Evolutionary conservation across 176 grass and related monocot species (phyloP).

Genomic region (Coix lacrymajobi): DNA sequence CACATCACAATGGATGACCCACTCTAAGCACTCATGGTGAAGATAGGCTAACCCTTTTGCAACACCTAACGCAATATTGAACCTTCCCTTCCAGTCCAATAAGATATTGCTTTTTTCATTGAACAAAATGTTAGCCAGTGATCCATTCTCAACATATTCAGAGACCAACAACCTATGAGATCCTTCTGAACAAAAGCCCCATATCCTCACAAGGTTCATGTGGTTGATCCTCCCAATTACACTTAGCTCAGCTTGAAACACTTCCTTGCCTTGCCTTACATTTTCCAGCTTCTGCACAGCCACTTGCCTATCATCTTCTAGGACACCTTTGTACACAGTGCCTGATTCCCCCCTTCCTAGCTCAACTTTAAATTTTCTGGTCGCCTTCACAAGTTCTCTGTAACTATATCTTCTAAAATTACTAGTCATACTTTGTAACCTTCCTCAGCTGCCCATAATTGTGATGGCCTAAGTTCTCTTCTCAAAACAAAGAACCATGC

Average conservation of each 20-base stretch:
- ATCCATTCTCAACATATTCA: slow-evolving; percentile 46
- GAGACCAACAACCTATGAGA: slow-evolving; percentile 32
- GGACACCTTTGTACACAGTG: neutral
- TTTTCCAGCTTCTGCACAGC: slow-evolving; percentile 17
- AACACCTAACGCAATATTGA: neutral
- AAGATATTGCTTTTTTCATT: slow-evolving; percentile 1
- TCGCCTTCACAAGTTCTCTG: neutral
- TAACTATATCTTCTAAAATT: slow-evolving; percentile 43
- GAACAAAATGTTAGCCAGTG: slow-evolving; percentile 38
- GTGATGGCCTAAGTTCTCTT: slow-evolving; percentile 8
- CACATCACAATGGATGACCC: slow-evolving; percentile 49
- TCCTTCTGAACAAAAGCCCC: slow-evolving; percentile 39
- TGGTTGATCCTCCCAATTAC: slow-evolving; percentile 32
- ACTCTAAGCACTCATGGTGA: slow-evolving; percentile 46
- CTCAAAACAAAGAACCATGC: slow-evolving; percentile 37
- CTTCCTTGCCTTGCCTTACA: slow-evolving; percentile 12
- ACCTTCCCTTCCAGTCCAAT: slow-evolving; percentile 29
- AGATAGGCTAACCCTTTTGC: slow-evolving; percentile 47
- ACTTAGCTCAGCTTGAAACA: slow-evolving; percentile 23
- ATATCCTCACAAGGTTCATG: slow-evolving; percentile 44
- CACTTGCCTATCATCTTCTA: neutral
- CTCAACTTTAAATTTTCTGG: slow-evolving; percentile 8
- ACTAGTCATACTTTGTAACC: slow-evolving; percentile 29
- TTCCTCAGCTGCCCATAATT: slow-evolving; percentile 26
- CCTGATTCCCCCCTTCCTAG: slow-evolving; percentile 9